These are phyloP conservation scores for Ailanthus altissimus DNA, from an alignment of 345 rosid genomes.

Conservation along the genomic window DNA sequence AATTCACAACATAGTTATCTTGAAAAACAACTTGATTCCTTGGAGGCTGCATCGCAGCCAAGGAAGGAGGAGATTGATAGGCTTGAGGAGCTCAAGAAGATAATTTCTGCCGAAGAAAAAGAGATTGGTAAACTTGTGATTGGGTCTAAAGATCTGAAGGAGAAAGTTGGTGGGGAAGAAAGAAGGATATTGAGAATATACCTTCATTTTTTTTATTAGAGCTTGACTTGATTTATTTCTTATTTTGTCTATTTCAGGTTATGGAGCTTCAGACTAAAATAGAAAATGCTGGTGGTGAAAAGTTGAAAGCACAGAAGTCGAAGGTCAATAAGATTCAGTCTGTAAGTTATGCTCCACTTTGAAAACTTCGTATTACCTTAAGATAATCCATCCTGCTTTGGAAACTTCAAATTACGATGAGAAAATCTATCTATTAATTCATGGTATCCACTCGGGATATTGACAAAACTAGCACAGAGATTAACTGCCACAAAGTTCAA, in stretches of 20 bases:
- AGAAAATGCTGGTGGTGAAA: slow-evolving; percentile 92
- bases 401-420: slow-evolving; percentile 18
- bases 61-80: slow-evolving; percentile 68
- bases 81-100: slow-evolving; percentile 63
- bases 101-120: slow-evolving; percentile 59
- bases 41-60: slow-evolving; percentile 81
- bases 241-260: slow-evolving; percentile 49
- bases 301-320: slow-evolving; percentile 69
- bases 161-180: slow-evolving; percentile 48
- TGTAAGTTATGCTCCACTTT: slow-evolving; percentile 52
- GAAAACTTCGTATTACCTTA: slow-evolving; percentile 17
- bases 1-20: slow-evolving; percentile 68
- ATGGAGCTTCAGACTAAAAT: slow-evolving; percentile 74
- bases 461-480: slow-evolving; percentile 77
- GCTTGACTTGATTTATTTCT: not conserved
- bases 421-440: slow-evolving; percentile 30
- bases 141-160: slow-evolving; percentile 80
- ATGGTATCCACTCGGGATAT: slow-evolving; percentile 59
- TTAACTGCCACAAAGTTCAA: slow-evolving; percentile 86
- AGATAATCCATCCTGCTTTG: slow-evolving; percentile 15
- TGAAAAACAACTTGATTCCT: slow-evolving; percentile 71
- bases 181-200: not conserved
- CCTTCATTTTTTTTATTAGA: not conserved
- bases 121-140: slow-evolving; percentile 64
- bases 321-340: slow-evolving; percentile 83